Base-by-base conservation (phyloP, 148 eudicot genomes). In the Rhododendron williamsianum region DNA sequence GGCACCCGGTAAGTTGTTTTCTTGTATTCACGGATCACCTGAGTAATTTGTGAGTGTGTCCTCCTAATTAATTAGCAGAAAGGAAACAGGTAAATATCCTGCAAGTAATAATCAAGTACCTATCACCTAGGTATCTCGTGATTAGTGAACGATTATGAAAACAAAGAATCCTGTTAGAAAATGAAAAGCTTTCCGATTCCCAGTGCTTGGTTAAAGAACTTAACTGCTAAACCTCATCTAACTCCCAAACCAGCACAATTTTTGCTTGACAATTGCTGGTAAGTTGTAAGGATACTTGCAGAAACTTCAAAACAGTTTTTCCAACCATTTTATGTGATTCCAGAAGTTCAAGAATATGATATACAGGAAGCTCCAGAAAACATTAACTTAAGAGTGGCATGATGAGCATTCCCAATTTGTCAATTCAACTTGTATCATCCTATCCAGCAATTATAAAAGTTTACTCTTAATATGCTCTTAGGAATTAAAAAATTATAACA, bases 1-100 rank as follows among this genome's bases (percentile, higher is more conserved):
- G 99, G 96, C 65, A 92, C 98, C 87, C 98, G 93, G 85, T 95
- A 97, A 85, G 90, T 49, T 82, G 99, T 97, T 84, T 97, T 97
- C 86, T 87, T 90, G 89, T 95, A 97, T 89, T 97, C 99, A 33
- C 96, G 93, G 46, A 95, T 91, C 89, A 94, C 99, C 90, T 97
- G 99, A 87, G 92, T 87, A 86, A 97, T 89, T 85, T 97, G 99
- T 43, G 98, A 82, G 90, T 97, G 99, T 49, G 99, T 97, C 87
- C 99, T 94, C 96, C 99, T 97, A 81, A 76, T 49, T 85, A 76
- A 86, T 36, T 43, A 21, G 86, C 27, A 63, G 9, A 87, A 76
- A 49, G 73, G 25, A 48, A 54, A 45, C 82, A 54, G 1, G 35
- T 36, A 84, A 60, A 58, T 84, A 81, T 48, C 46, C 84, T 45